Conservation (phyloP, 129 eudicot genomes). For the Flaveria trinervia region DNA sequence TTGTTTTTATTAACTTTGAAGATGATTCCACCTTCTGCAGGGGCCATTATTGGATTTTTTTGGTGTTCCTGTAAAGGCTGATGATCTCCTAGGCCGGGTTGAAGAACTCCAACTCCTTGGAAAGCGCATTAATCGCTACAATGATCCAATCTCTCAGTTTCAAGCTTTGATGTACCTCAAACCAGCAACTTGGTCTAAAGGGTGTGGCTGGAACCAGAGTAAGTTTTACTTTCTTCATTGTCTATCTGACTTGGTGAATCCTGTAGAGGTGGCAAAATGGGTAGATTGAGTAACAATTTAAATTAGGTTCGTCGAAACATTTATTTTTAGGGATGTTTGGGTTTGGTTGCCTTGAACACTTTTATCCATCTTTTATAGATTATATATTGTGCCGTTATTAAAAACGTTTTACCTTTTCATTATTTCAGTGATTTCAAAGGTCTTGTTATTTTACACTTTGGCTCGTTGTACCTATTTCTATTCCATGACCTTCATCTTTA, state of each 20-base stretch:
- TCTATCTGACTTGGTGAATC: slow-evolving; percentile 4
- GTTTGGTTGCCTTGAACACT: neutral
- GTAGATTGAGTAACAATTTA: neutral
- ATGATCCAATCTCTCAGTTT: slow-evolving; percentile 79
- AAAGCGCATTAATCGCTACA: slow-evolving; percentile 81
- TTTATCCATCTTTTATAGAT: neutral
- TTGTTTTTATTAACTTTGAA: slow-evolving; percentile 26
- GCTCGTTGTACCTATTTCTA: neutral
- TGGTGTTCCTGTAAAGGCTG: slow-evolving; percentile 95
- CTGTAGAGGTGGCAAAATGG: neutral
- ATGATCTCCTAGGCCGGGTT: slow-evolving; percentile 76
- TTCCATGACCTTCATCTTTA: neutral
- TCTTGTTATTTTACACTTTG: neutral
- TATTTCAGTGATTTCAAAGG: neutral
- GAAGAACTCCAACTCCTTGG: slow-evolving; percentile 91
- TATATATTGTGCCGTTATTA: neutral
- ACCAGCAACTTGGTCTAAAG: slow-evolving; percentile 99
- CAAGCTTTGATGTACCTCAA: slow-evolving; percentile 86
- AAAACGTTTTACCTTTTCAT: neutral
- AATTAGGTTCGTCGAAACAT: neutral
- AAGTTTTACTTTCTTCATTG: slow-evolving; percentile 39
- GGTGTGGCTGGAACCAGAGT: slow-evolving; percentile 99
- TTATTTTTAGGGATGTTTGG: neutral
- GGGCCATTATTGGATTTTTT: slow-evolving; percentile 93
- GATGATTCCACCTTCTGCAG: slow-evolving; percentile 35